Evolutionary conservation across 78 protist species (phyloP), one percentile per base, ranked within the genome.

Genomic region (Salpingoeca rosetta): DNA sequence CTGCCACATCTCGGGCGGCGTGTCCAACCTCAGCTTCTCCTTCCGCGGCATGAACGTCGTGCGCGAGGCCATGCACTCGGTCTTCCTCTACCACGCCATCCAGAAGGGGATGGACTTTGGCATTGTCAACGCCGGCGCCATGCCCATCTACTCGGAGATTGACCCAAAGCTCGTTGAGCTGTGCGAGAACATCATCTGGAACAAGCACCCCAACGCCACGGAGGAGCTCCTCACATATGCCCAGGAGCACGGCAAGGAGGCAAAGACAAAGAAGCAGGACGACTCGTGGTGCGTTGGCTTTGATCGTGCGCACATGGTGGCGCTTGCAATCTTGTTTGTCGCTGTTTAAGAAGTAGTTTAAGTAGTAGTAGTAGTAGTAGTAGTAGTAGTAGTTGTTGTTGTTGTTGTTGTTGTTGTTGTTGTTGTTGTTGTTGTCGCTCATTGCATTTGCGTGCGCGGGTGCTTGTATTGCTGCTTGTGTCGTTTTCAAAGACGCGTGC

Each of bases 1-100:
- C 25, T 72, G 76, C 44, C 81, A 85, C 44, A 81, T 95, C 38
- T 42, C 87, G 35, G 99, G 99, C 74, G 99, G 99, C 44, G 94
- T 98, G n/a, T 94, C 98, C 72, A 98, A 98, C 88, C 91, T 98
- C 44, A 96, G 99, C 27, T 98, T 98, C 91, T 91, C 99, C 44
- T 98, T 97, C 98, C 93, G 99, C 37, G 98, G 98, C 41, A 81
- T 89, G 75, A 92, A 89, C 27, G 82, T 56, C 37, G 56, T 98
- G 77, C 96, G 99, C 80, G 95, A 97, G 90, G 90, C 97, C 40
- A 96, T 98, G 96, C 98, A 97, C 91, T 74, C 94, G 17, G 97
- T 90, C 44, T 98, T 98, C 93, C 92, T 98, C 2, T 41, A 12
- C 76, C 85, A 77, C 75, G 44, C 84, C 42, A 74, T 85, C 84